Evolutionary conservation across 352 stramenopile species (phyloP), one percentile per base, ranked within the genome.

Genomic region (Detonula confervacea): DNA sequence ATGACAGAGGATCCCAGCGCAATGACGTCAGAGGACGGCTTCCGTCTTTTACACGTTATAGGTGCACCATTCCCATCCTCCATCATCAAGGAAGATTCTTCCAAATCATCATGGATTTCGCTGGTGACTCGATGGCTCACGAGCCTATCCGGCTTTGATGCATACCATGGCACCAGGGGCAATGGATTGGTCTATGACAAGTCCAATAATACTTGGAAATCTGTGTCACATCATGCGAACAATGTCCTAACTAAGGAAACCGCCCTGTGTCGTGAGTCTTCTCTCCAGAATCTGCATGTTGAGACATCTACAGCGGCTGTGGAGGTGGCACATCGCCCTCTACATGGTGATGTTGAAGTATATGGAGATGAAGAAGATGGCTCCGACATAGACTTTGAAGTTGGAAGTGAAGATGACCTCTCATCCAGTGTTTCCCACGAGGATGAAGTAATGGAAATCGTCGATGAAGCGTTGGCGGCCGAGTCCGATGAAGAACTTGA

Each of bases 1-100:
- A 37, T 87, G 11, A 33, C 88, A 20, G 74, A 87, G 69, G 67
- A 87, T 77, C 30, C 62, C 9, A 68, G 88, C 27, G 83, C 67
- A n/a, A 91, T 94, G 84, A 73, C 63, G 20, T 73, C 55, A 18
- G 89, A 90, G 71, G 87, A 94, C 83, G 90, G 90, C n/a, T 84
- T 93, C 25, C 82, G 67, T 18, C 63, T 94, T 30, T 11, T 92
- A 18, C 85, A 89, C 67, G 66, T 77, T 35, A 82, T 94, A 59
- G 69, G 81, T 62, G 86, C 78, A 55, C 90, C 87, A 44, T 67
- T 92, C 39, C 90, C 90, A 46, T 91, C 81, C 16, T 61, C 60
- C 18, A 73, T 86, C 27, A 30, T 74, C 33, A 77, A 81, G 56
- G 6, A 25, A 66, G 35, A 71, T 18, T 37, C 44, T 4, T 73